These are phyloP conservation scores for Dalbergia cultrata DNA, from an alignment of 306 rosid genomes.

Conservation along the genomic window DNA sequence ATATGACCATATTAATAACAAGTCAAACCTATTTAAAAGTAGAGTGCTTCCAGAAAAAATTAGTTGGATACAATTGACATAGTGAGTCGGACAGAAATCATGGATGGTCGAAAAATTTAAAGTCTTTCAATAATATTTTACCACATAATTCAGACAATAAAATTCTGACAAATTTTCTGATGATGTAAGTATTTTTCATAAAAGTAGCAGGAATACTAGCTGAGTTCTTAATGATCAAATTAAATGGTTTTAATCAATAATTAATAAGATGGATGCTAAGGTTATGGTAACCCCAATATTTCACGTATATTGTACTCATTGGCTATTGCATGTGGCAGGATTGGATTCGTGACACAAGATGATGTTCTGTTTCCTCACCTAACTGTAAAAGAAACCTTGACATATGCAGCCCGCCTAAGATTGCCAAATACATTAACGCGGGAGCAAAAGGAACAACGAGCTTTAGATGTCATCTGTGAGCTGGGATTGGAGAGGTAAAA, in stretches of 20 bases:
- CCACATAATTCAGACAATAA: too few species aligned
- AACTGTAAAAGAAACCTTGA: constrained; percentile 89
- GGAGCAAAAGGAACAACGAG: constrained; percentile 89
- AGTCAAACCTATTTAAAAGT: too few species aligned
- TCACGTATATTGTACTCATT: not conserved
- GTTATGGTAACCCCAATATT: not conserved
- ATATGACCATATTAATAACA: too few species aligned
- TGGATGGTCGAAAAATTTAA: not conserved
- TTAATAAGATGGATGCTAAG: not conserved
- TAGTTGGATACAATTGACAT: too few species aligned
- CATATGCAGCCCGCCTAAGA: constrained; percentile 83
- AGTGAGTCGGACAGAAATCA: too few species aligned
- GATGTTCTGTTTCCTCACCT: constrained; percentile 96
- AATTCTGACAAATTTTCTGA: too few species aligned
- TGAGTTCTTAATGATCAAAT: not conserved
- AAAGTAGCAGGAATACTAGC: constrained; percentile 48
- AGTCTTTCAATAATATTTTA: too few species aligned
- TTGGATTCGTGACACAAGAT: constrained; percentile 97
- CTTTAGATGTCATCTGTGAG: constrained; percentile 85
- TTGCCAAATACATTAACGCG: constrained; percentile 72
- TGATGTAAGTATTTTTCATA: not conserved
- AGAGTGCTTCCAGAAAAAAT: too few species aligned
- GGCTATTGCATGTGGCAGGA: constrained; percentile 59
- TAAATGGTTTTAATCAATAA: constrained; percentile 13
- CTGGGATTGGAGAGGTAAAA: constrained; percentile 90